These are phyloP conservation scores for Ogataea pini DNA, from an alignment of 805 yeast genomes.

Conservation along the genomic window DNA sequence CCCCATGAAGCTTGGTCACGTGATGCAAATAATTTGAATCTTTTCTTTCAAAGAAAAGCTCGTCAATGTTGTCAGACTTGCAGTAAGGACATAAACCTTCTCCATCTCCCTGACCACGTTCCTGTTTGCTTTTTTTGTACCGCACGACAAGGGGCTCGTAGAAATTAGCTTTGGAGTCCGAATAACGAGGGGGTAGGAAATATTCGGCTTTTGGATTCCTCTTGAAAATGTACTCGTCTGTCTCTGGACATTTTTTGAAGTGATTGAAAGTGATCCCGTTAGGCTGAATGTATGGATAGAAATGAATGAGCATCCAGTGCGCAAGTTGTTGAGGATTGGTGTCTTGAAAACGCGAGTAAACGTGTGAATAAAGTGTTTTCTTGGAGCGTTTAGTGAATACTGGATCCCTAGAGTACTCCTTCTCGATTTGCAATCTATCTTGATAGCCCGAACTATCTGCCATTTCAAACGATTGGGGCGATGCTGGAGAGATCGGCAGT, in stretches of 20 bases:
- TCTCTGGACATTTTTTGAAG: slow-evolving; percentile 13
- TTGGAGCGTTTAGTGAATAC: slow-evolving; percentile 10
- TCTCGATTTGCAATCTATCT: not conserved
- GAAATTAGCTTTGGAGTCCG: slow-evolving; percentile 20
- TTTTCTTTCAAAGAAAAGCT: slow-evolving; percentile 27
- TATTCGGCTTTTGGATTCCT: slow-evolving; percentile 18
- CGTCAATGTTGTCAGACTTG: slow-evolving; percentile 15
- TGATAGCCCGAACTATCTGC: not conserved
- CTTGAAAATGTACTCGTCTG: slow-evolving; percentile 20
- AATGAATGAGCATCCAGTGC: slow-evolving; percentile 17
- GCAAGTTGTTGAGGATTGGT: slow-evolving; percentile 13
- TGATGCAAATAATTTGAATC: slow-evolving; percentile 35
- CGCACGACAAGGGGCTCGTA: slow-evolving; percentile 30
- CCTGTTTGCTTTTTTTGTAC: slow-evolving; percentile 14
- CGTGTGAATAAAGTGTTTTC: slow-evolving; percentile 14
- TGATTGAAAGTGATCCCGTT: slow-evolving; percentile 22
- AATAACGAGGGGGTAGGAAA: slow-evolving; percentile 19
- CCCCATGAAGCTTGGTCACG: slow-evolving; percentile 35
- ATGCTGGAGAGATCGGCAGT: slow-evolving; percentile 2
- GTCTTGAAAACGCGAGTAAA: slow-evolving; percentile 14
- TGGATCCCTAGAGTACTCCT: not conserved
- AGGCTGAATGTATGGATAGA: slow-evolving; percentile 22
- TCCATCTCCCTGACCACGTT: slow-evolving; percentile 20
- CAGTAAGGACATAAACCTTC: slow-evolving; percentile 37
- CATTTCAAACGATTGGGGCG: not conserved